Conservation (phyloP, 2,329 filamentous ascomycete genomes). For the Tolypocladium pustulatum region DNA sequence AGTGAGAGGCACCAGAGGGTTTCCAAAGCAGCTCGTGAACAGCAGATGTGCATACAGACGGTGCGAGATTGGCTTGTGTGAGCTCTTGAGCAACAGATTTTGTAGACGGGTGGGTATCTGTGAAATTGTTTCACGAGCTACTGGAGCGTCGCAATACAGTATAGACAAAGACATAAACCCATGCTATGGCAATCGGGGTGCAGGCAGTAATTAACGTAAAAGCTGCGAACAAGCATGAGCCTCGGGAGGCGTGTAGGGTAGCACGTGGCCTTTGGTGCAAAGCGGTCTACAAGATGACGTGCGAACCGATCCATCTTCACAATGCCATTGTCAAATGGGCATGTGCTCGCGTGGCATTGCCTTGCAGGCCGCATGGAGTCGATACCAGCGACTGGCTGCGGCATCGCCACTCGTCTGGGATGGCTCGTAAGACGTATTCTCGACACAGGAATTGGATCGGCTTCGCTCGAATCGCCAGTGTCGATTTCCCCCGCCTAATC, state of each 20-base stretch:
- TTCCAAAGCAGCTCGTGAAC: not conserved
- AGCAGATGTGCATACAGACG: not conserved
- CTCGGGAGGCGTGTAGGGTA: not conserved
- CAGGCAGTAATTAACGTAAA: too few species aligned
- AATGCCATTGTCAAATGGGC: not conserved
- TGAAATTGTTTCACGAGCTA: too few species aligned
- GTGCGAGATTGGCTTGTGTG: not conserved
- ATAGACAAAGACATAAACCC: too few species aligned
- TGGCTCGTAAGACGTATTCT: too few species aligned
- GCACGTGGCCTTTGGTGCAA: not conserved
- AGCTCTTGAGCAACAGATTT: not conserved
- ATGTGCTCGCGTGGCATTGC: not conserved
- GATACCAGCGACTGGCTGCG: not conserved
- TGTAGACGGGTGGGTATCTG: too few species aligned
- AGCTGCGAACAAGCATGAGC: too few species aligned
- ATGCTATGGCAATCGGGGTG: too few species aligned
- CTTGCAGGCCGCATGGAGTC: not conserved
- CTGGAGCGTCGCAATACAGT: too few species aligned
- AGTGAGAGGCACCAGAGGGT: not conserved
- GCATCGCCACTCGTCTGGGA: not conserved
- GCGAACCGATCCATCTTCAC: not conserved
- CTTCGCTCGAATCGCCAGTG: too few species aligned
- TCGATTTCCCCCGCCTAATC: too few species aligned
- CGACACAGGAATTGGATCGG: too few species aligned
- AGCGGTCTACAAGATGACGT: not conserved